Conservation (phyloP, 202 grass and related monocot genomes). For the Elaeis oleifera region DNA sequence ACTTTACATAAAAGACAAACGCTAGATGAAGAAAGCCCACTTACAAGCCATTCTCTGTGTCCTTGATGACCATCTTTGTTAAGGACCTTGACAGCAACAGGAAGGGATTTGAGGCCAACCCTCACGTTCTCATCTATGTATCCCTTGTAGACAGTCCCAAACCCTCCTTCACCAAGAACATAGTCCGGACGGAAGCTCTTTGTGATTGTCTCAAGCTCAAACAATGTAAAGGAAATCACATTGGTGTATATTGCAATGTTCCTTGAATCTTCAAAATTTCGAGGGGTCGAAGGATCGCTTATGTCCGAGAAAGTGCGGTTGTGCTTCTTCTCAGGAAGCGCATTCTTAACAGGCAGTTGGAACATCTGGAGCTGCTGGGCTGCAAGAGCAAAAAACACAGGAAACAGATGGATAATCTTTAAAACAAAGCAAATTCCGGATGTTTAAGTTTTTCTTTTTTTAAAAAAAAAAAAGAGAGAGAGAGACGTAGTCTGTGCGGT, state of each 20-base stretch:
- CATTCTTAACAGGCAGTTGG: slow-evolving; percentile 59
- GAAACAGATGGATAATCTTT: not conserved
- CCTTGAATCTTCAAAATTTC: slow-evolving; percentile 76
- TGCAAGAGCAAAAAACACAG: slow-evolving; percentile 19
- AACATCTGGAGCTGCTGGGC: slow-evolving; percentile 93
- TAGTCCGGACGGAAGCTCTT: slow-evolving; percentile 94
- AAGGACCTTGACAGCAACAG: slow-evolving; percentile 95
- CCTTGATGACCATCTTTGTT: slow-evolving; percentile 99
- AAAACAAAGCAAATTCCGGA: not conserved
- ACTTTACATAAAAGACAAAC: slow-evolving; percentile 7
- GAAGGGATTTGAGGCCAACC: slow-evolving; percentile 82
- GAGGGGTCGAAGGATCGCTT: slow-evolving; percentile 66
- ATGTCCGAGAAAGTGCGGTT: slow-evolving; percentile 50
- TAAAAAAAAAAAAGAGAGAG: too few species aligned
- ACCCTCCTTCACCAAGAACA: slow-evolving; percentile 91
- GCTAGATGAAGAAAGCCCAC: slow-evolving; percentile 12
- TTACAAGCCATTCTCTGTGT: slow-evolving; percentile 97
- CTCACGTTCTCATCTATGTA: slow-evolving; percentile 99
- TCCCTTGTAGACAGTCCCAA: slow-evolving; percentile 98
- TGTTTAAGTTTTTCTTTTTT: too few species aligned
- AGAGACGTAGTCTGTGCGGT: too few species aligned
- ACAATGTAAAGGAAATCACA: slow-evolving; percentile 89
- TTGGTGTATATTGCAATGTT: slow-evolving; percentile 97
- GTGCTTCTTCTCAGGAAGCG: slow-evolving; percentile 46
- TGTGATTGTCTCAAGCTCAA: slow-evolving; percentile 94